Percentiles rank a stretch among this genome's conserved stretches.
Conservation (phyloP, 2,329 filamentous ascomycete genomes). For the Sphaerulina populicola region DNA sequence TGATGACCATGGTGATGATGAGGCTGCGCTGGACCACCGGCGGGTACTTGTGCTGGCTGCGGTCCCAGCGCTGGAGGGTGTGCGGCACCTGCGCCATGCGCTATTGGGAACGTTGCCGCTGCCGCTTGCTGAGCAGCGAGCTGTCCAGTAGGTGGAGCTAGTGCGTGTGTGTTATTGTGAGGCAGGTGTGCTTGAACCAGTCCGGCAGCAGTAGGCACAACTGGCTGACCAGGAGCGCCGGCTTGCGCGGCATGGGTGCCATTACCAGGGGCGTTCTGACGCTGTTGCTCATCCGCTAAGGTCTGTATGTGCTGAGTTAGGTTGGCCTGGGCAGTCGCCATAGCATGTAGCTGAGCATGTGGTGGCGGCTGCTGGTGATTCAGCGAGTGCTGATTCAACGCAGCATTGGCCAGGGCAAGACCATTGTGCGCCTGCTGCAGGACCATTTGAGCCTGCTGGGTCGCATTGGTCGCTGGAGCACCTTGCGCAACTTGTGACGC, state of each 20-base stretch:
- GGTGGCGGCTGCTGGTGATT: slow-evolving; percentile 7
- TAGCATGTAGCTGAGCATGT: slow-evolving; percentile 14
- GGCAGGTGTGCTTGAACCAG: not conserved
- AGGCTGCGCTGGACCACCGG: slow-evolving; percentile 30
- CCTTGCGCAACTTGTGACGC: slow-evolving; percentile 4
- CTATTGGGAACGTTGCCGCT: not conserved
- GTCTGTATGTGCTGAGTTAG: slow-evolving; percentile 15
- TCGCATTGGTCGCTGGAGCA: slow-evolving; percentile 10
- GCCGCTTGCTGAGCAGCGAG: not conserved
- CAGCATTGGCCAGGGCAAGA: slow-evolving; percentile 16
- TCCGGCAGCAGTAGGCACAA: not conserved
- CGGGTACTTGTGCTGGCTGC: slow-evolving; percentile 17
- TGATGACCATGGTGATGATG: slow-evolving; percentile 18
- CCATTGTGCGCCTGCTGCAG: slow-evolving; percentile 19
- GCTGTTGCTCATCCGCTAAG: slow-evolving; percentile 13
- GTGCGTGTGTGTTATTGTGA: not conserved
- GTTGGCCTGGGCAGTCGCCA: slow-evolving; percentile 15
- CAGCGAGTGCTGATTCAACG: slow-evolving; percentile 11
- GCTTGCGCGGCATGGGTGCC: not conserved
- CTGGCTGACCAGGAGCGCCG: not conserved
- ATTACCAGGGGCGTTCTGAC: not conserved
- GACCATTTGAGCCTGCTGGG: slow-evolving; percentile 14
- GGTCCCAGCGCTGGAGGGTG: slow-evolving; percentile 2
- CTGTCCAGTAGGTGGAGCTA: not conserved
- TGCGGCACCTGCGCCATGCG: slow-evolving; percentile 3